Evolutionary conservation across 2,329 filamentous ascomycete genomes (phyloP).

Genomic region (Ceratocystis albifundus): DNA sequence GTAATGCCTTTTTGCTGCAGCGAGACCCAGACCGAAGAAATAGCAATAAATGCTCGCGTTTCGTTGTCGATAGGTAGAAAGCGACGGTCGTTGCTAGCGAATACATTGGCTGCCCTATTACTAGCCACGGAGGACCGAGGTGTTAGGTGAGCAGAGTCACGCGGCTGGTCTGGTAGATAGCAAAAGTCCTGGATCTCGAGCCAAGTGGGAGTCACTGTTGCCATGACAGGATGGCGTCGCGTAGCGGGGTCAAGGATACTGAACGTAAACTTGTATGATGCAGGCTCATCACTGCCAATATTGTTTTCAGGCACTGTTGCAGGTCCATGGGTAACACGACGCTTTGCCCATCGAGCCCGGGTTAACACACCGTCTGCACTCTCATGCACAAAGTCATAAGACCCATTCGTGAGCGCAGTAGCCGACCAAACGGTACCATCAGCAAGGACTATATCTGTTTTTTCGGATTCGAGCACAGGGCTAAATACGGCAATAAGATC

Average conservation of each 20-base stretch:
- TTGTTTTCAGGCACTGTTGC: constrained; percentile 26
- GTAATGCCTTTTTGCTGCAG: constrained; percentile 25
- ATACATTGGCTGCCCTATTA: background rate
- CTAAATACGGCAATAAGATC: constrained; percentile 59
- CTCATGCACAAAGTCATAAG: constrained; percentile 53
- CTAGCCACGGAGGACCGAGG: constrained; percentile 15
- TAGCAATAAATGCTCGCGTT: constrained; percentile 26
- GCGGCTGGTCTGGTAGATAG: constrained; percentile 15
- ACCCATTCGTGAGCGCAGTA: constrained; percentile 41
- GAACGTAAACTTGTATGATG: constrained; percentile 53
- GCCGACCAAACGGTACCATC: constrained; percentile 51
- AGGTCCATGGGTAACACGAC: constrained; percentile 26
- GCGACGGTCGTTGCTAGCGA: constrained; percentile 18
- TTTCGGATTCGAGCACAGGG: constrained; percentile 38
- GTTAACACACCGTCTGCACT: constrained; percentile 12
- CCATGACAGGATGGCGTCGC: constrained; percentile 63
- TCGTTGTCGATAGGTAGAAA: constrained; percentile 25
- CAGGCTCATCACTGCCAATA: constrained; percentile 23
- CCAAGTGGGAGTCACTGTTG: constrained; percentile 49
- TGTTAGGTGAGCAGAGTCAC: background rate
- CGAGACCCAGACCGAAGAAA: constrained; percentile 27
- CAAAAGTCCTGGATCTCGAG: constrained; percentile 54
- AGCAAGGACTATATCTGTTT: constrained; percentile 53
- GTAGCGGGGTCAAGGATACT: constrained; percentile 60
- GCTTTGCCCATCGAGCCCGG: constrained; percentile 20